Evolutionary conservation across 2,329 filamentous ascomycete species (phyloP), one percentile per base, ranked within the genome.

Genomic region (Cyphellophora attinorum): DNA sequence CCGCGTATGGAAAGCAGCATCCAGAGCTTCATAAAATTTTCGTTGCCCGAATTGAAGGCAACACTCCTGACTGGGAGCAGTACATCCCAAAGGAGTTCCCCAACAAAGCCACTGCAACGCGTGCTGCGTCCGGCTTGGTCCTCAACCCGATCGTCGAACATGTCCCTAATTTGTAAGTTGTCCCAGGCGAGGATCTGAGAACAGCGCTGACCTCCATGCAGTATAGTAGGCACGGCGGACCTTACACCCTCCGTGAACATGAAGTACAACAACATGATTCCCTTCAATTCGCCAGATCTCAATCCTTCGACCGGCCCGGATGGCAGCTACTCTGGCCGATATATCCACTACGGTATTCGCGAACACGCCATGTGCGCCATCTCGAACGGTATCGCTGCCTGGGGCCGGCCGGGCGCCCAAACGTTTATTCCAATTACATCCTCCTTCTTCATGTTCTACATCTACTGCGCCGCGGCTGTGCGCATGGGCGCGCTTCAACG

Each of bases 171-270:
- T 79, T 98, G n/a, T n/a, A n/a, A n/a, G n/a, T n/a, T n/a, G n/a
- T n/a, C n/a, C n/a, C n/a, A n/a, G n/a, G n/a, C n/a, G n/a, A n/a
- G n/a, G n/a, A n/a, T n/a, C n/a, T n/a, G n/a, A n/a, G n/a, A n/a
- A n/a, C n/a, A n/a, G n/a, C n/a, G n/a, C n/a, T n/a, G n/a, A n/a
- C n/a, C n/a, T n/a, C n/a, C n/a, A n/a, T n/a, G n/a, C n/a, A n/a
- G n/a, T 40, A 65, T 98, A 42, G 93, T 89, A 60, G 91, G 91
- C 54, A 98, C 91, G 47, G 91, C 91, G 52, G 91, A 98, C 74
- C 65, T 98, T 73, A 98, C 91, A 60, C 85, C 85, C 58, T 96
- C 89, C 59, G 98, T 96, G 77, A 81, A 96, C 71, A 98, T 91
- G 51, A 80, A 88, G 61, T 95, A 88, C 86, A 98, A 96, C 82